These are phyloP conservation scores for Aspergillus pseudotamarii DNA, from an alignment of 2,329 filamentous ascomycete genomes.

Conservation along the genomic window DNA sequence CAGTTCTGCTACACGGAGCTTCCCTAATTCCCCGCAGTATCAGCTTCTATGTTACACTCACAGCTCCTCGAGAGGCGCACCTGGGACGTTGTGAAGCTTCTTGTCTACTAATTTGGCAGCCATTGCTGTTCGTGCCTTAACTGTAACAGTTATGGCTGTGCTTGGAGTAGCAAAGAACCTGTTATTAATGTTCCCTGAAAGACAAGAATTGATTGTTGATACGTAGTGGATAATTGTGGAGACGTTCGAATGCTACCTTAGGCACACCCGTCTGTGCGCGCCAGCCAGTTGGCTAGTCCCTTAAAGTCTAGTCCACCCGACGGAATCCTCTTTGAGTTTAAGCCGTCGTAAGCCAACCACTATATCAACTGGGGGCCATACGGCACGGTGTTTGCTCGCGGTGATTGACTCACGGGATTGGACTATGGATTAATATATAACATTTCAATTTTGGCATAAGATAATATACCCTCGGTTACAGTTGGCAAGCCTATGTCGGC, in stretches of 20 bases:
- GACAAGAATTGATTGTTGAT: not conserved
- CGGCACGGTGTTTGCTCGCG: not conserved
- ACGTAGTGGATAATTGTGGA: not conserved
- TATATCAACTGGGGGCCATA: not conserved
- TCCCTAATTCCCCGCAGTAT: constrained; percentile 55
- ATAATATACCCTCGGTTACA: not conserved
- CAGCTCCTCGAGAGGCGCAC: constrained; percentile 22
- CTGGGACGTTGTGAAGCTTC: constrained; percentile 41
- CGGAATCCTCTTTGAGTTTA: not conserved
- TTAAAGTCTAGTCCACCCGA: not conserved
- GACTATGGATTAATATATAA: not conserved
- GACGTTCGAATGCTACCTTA: not conserved
- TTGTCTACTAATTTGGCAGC: constrained; percentile 43
- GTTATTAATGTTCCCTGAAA: not conserved
- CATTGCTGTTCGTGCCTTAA: constrained; percentile 22
- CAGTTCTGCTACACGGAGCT: constrained; percentile 75
- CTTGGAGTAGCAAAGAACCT: not conserved
- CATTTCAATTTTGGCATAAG: not conserved
- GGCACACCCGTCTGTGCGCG: not conserved
- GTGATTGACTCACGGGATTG: not conserved
- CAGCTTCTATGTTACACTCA: not conserved
- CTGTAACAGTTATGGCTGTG: not conserved
- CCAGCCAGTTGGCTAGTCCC: not conserved
- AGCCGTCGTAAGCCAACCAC: not conserved
- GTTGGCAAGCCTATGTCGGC: not conserved